These are phyloP conservation scores for Acer campestre DNA, from an alignment of 345 rosid species.

Conservation along the genomic window DNA sequence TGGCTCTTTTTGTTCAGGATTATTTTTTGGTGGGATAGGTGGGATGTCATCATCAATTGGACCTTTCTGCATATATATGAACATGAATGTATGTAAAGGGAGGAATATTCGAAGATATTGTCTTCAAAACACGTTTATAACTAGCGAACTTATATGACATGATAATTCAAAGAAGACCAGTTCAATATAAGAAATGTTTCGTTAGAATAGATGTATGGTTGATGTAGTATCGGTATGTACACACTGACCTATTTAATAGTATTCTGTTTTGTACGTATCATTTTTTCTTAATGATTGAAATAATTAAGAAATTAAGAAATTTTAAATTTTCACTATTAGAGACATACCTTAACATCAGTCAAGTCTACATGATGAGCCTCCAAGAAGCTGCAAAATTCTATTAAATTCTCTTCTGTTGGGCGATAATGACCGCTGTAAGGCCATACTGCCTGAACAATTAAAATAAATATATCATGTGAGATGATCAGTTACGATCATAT, in stretches of 20 bases:
- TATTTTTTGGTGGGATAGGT: background rate
- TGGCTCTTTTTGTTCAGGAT: background rate
- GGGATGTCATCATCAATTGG: constrained; percentile 40
- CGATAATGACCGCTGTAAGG: constrained; percentile 53
- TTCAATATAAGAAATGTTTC: too few relatives aligned
- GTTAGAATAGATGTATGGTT: background rate
- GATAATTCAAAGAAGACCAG: too few relatives aligned
- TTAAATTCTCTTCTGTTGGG: constrained; percentile 51
- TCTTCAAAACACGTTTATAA: too few relatives aligned
- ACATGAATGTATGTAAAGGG: background rate
- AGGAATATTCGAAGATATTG: background rate
- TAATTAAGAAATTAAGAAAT: background rate
- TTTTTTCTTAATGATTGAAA: too few relatives aligned
- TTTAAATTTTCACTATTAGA: too few relatives aligned
- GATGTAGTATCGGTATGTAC: too few relatives aligned
- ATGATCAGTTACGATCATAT: too few relatives aligned
- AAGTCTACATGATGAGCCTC: constrained; percentile 40
- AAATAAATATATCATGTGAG: too few relatives aligned
- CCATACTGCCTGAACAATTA: constrained; percentile 27
- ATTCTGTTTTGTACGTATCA: too few relatives aligned
- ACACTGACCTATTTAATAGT: too few relatives aligned
- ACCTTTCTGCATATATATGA: constrained; percentile 25
- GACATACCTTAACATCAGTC: constrained; percentile 46
- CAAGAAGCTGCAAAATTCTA: constrained; percentile 38
- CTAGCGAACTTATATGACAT: too few relatives aligned